Conservation (phyloP, 2,329 filamentous ascomycete species). For the Ophiostoma australiae region DNA sequence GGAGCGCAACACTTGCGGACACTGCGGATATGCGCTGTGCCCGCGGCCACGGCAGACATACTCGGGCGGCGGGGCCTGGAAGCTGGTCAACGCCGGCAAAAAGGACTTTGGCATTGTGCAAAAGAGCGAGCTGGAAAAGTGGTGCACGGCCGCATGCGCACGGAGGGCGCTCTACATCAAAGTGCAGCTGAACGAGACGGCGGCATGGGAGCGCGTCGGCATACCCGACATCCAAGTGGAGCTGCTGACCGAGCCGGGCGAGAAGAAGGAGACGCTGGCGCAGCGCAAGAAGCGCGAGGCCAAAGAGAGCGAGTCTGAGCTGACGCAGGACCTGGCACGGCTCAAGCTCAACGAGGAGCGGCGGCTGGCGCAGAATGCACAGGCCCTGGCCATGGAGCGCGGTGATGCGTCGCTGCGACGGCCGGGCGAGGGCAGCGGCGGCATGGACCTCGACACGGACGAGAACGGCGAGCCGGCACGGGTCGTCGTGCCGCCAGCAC, state of each 20-base stretch:
- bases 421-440: conserved; percentile 41
- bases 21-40: conserved; percentile 83
- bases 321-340: conserved; percentile 38
- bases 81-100: conserved; percentile 52
- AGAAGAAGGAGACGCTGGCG: conserved; percentile 37
- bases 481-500: conserved; percentile 34
- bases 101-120: conserved; percentile 63
- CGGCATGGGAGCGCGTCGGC: conserved; percentile 74
- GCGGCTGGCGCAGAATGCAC: conserved; percentile 38
- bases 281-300: background rate
- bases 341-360: conserved; percentile 44
- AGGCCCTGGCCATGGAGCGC: conserved; percentile 49
- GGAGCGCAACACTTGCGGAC: conserved; percentile 77
- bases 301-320: conserved; percentile 26
- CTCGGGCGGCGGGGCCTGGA: conserved; percentile 58
- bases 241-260: conserved; percentile 61
- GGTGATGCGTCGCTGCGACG: conserved; percentile 31
- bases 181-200: conserved; percentile 79
- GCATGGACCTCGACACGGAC: conserved; percentile 39
- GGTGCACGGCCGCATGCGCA: conserved; percentile 79
- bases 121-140: conserved; percentile 70
- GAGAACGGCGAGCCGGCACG: conserved; percentile 21
- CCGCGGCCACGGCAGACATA: conserved; percentile 55
- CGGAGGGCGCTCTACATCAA: conserved; percentile 77
- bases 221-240: conserved; percentile 54